A percentile compares a stretch with the other conserved stretches of the same genome.
Evolutionary conservation across 2,329 filamentous ascomycete genomes (phyloP).

Genomic region (Claviceps quebecensis): DNA sequence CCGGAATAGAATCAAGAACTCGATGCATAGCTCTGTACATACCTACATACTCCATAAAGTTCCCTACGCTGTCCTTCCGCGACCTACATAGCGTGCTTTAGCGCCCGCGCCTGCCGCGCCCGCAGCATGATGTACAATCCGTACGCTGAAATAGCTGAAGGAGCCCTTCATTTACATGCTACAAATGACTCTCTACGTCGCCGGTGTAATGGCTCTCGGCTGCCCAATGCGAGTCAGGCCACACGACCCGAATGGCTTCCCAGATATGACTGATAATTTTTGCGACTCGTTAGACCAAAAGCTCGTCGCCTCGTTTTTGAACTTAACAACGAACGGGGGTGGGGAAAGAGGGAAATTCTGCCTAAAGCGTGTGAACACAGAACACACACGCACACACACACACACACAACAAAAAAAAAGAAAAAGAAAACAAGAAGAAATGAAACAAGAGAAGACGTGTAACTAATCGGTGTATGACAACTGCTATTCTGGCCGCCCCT

Average conservation of each 20-base stretch:
- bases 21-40: too few relatives aligned
- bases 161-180: slow-evolving; percentile 13
- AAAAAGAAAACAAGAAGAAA: slow-evolving; percentile 27
- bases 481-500: background rate
- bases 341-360: background rate
- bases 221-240: slow-evolving; percentile 81
- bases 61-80: too few relatives aligned
- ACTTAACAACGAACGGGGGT: background rate
- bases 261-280: slow-evolving; percentile 58
- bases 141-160: too few relatives aligned
- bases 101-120: too few relatives aligned
- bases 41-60: too few relatives aligned
- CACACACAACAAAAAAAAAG: background rate
- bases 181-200: slow-evolving; percentile 67
- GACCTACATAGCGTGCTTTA: too few relatives aligned
- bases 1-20: too few relatives aligned
- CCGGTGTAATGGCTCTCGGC: slow-evolving; percentile 53
- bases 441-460: background rate
- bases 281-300: slow-evolving; percentile 14
- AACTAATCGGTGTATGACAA: background rate
- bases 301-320: background rate
- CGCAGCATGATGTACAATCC: too few relatives aligned
- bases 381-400: too few relatives aligned
- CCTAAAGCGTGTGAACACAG: background rate
- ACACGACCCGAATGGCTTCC: slow-evolving; percentile 82